These are phyloP conservation scores for Lathyrus aphaca DNA, from an alignment of 306 rosid genomes.

Conservation along the genomic window DNA sequence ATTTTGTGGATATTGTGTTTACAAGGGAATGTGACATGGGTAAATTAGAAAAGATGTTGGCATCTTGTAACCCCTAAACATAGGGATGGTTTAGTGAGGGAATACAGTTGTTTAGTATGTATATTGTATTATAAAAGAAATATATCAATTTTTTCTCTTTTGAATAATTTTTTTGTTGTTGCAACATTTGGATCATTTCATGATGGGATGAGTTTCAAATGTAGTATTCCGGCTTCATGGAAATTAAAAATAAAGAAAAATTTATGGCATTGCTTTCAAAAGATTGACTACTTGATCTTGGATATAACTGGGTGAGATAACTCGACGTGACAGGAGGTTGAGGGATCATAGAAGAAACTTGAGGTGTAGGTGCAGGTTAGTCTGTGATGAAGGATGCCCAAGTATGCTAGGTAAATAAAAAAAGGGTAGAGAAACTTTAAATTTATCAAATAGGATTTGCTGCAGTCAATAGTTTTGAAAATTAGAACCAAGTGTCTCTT, in stretches of 20 bases:
- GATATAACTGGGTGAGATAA: not conserved
- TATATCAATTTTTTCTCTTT: not conserved
- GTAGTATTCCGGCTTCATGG: not conserved
- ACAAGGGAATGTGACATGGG: constrained; percentile 41
- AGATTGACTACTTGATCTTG: not conserved
- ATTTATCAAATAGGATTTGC: too few species aligned
- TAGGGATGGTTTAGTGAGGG: constrained; percentile 48
- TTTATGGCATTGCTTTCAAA: not conserved
- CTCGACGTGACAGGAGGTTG: not conserved
- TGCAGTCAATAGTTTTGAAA: too few species aligned
- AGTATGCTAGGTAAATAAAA: too few species aligned
- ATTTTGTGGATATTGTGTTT: constrained; percentile 39
- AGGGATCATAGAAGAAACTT: too few species aligned
- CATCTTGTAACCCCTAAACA: constrained; percentile 42
- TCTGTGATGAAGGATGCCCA: too few species aligned
- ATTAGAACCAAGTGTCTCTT: too few species aligned
- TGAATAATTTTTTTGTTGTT: constrained; percentile 3
- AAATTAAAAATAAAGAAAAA: not conserved
- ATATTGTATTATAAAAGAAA: constrained; percentile 48
- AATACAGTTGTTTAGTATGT: constrained; percentile 47
- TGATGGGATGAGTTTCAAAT: not conserved
- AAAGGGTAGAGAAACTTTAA: too few species aligned
- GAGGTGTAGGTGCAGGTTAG: not conserved
- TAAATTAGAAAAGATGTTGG: constrained; percentile 47
- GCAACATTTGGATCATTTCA: constrained; percentile 32